Conservation (phyloP, 148 eudicot species). For the Linanthus parryae region DNA sequence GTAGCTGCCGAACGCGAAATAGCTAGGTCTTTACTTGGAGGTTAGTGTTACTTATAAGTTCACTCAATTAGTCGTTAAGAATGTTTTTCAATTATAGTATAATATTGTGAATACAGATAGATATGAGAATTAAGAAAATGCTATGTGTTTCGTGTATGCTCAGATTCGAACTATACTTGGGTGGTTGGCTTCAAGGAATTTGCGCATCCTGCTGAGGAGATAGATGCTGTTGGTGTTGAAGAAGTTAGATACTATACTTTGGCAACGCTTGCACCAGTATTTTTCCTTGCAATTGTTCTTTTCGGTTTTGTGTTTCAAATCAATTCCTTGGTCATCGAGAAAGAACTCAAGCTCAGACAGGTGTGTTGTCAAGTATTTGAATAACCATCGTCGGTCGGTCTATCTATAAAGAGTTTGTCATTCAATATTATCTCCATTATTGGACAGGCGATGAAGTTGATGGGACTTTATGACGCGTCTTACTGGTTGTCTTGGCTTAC, state of each 20-base stretch:
- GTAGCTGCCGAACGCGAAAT: conserved; percentile 93
- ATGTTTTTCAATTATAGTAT: background rate
- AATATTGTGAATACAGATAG: background rate
- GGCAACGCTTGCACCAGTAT: conserved; percentile 42
- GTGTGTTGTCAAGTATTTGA: conserved; percentile 24
- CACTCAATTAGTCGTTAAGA: conserved; percentile 13
- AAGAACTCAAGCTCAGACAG: conserved; percentile 83
- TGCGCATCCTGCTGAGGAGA: conserved; percentile 73
- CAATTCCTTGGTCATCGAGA: conserved; percentile 55
- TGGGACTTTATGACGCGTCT: conserved; percentile 90
- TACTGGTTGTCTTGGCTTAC: conserved; percentile 80
- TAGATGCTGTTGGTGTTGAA: no score
- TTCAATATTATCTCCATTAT: background rate
- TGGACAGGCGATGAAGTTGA: conserved; percentile 72
- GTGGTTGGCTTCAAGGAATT: conserved; percentile 59
- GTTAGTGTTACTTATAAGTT: no score
- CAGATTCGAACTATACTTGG: conserved; percentile 70
- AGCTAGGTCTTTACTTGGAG: conserved; percentile 60
- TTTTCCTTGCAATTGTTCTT: conserved; percentile 70
- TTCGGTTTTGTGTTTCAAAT: conserved; percentile 68
- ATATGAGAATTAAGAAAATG: background rate
- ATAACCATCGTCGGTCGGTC: background rate
- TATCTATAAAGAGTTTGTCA: conserved; percentile 3
- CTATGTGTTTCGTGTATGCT: background rate
- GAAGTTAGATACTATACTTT: conserved; percentile 20